Conservation (phyloP, 2,329 filamentous ascomycete genomes). For the Pyrenochaeta sp. region DNA sequence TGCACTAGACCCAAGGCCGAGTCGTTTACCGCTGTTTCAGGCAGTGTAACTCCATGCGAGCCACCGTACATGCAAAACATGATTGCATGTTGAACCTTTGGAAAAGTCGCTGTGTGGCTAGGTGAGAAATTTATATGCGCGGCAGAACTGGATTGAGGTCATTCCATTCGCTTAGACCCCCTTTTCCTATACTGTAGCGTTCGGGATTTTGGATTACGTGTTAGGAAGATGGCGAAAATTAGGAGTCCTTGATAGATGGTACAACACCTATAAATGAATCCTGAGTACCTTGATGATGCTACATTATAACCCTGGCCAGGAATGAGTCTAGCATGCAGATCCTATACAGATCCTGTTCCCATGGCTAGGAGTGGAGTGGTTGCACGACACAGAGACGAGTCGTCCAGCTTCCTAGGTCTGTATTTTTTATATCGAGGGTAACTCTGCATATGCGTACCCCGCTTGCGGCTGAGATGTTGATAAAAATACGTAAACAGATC, state of each 20-base stretch:
- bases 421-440: not conserved
- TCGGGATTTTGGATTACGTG: not conserved
- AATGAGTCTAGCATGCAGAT: too few relatives aligned
- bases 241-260: too few relatives aligned
- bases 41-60: slow-evolving; percentile 4
- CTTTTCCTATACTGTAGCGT: not conserved
- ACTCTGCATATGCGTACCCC: not conserved
- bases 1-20: slow-evolving; percentile 12
- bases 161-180: slow-evolving; percentile 10
- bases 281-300: not conserved
- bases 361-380: not conserved
- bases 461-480: not conserved
- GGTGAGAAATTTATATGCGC: not conserved
- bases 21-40: slow-evolving; percentile 9
- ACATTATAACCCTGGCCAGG: not conserved
- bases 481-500: too few relatives aligned
- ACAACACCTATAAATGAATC: not conserved
- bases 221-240: too few relatives aligned
- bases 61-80: slow-evolving; percentile 9
- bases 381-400: not conserved
- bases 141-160: not conserved
- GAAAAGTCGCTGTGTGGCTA: slow-evolving; percentile 4
- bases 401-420: not conserved
- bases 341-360: too few relatives aligned
- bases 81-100: slow-evolving; percentile 7